Conservation (phyloP, 2,329 filamentous ascomycete genomes). For the Colletotrichum chrysophilum region DNA sequence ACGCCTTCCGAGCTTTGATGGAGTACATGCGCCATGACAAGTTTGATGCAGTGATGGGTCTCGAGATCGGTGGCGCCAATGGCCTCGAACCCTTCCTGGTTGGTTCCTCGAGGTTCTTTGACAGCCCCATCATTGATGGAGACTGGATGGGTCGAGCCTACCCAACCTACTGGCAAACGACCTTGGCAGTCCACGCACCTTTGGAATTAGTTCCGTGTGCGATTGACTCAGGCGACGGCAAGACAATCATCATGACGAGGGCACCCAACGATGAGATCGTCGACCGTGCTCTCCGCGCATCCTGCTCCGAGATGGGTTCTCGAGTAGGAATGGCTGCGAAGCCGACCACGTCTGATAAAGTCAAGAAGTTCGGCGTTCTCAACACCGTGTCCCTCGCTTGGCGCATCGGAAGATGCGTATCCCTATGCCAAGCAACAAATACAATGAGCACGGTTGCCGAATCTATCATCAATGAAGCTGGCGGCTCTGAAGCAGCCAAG, state of each 20-base stretch:
- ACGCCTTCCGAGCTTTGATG: conserved; percentile 41
- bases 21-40: conserved; percentile 31
- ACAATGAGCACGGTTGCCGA: conserved; percentile 60
- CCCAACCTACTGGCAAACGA: conserved; percentile 60
- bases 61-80: conserved; percentile 70
- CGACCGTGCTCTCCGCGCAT: conserved; percentile 40
- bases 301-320: conserved; percentile 41
- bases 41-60: conserved; percentile 45
- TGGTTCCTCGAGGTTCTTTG: conserved; percentile 57
- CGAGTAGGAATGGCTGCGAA: conserved; percentile 18
- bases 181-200: conserved; percentile 44
- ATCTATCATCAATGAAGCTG: conserved; percentile 62
- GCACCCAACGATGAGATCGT: conserved; percentile 36
- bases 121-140: conserved; percentile 56
- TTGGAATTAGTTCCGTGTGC: conserved; percentile 46
- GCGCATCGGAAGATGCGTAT: conserved; percentile 9
- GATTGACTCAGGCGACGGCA: conserved; percentile 50
- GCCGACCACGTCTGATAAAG: conserved; percentile 7
- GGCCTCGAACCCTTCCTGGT: conserved; percentile 64
- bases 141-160: conserved; percentile 65
- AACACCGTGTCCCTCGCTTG: conserved; percentile 20
- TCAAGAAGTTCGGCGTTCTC: conserved; percentile 26
- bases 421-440: conserved; percentile 35
- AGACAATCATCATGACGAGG: conserved; percentile 46
- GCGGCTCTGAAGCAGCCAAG: conserved; percentile 55